Conservation (phyloP, 1,284 basidiomycete species). For the Lignosus rhinocerotis region DNA sequence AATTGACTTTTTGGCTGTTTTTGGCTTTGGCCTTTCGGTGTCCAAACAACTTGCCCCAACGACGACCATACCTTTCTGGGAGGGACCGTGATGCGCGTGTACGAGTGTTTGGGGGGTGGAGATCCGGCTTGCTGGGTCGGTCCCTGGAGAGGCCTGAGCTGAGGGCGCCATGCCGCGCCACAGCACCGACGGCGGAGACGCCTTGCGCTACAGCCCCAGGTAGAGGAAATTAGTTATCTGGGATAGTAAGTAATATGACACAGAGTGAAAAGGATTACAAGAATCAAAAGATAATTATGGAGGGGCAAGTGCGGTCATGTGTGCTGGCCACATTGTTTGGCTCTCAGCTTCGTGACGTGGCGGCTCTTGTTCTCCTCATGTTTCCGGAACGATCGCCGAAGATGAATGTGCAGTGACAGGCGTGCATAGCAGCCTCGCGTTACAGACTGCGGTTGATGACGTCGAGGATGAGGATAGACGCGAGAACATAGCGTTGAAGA, state of each 20-base stretch:
- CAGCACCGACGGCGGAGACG: not conserved
- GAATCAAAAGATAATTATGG: not conserved
- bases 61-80: constrained; percentile 11
- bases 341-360: not conserved
- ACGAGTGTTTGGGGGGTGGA: not conserved
- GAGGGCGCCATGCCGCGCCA: not conserved
- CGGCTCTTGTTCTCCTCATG: not conserved
- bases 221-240: not conserved
- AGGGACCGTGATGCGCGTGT: not conserved
- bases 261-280: not conserved
- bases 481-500: not conserved
- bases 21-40: constrained; percentile 5
- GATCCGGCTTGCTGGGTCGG: not conserved
- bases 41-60: constrained; percentile 17
- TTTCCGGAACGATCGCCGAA: constrained; percentile 2
- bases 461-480: constrained; percentile 3
- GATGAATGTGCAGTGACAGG: constrained; percentile 4
- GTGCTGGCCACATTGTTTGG: not conserved
- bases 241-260: not conserved
- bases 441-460: constrained; percentile 5
- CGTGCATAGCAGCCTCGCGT: not conserved
- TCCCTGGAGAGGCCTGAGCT: not conserved
- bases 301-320: not conserved
- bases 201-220: not conserved
- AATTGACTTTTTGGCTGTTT: constrained; percentile 10